Evolutionary conservation across 768 basidiomycete species (phyloP).

Genomic region (Hebeloma cylindrosporum): DNA sequence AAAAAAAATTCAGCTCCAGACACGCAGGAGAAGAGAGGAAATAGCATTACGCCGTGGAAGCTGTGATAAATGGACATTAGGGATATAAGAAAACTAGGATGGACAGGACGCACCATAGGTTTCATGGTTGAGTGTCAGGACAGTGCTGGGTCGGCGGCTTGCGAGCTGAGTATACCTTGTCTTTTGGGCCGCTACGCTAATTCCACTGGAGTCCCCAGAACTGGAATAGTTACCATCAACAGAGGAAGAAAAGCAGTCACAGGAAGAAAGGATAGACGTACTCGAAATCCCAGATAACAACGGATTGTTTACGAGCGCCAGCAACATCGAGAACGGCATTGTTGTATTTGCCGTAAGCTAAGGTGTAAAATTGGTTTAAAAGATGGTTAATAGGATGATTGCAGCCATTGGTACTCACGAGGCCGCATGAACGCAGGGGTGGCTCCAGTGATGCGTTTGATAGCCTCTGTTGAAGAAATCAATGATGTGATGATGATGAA

Average conservation of each 20-base stretch:
- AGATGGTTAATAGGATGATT: neutral
- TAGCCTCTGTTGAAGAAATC: slow-evolving; percentile 25
- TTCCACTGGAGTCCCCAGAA: slow-evolving; percentile 39
- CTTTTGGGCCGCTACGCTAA: slow-evolving; percentile 27
- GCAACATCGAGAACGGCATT: slow-evolving; percentile 27
- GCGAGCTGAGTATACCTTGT: slow-evolving; percentile 27
- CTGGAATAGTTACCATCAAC: slow-evolving; percentile 14
- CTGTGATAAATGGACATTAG: too few species aligned
- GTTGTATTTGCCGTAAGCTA: slow-evolving; percentile 39
- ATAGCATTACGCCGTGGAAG: too few species aligned
- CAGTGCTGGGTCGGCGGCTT: slow-evolving; percentile 26
- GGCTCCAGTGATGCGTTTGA: slow-evolving; percentile 33
- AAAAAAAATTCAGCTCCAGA: neutral
- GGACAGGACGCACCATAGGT: slow-evolving; percentile 28
- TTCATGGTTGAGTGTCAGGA: slow-evolving; percentile 42
- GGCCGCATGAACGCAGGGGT: slow-evolving; percentile 38
- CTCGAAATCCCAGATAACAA: slow-evolving; percentile 38
- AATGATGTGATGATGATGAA: neutral
- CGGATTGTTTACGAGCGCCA: slow-evolving; percentile 21
- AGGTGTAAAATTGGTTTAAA: neutral
- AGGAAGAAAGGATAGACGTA: slow-evolving; percentile 13
- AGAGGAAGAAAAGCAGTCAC: neutral
- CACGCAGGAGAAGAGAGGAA: too few species aligned
- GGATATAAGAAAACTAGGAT: too few species aligned
- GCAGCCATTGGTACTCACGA: slow-evolving; percentile 26